Percentiles rank a stretch among this genome's conserved stretches.
These are phyloP conservation scores for Pythium sp. DNA, from an alignment of 352 stramenopile species.

Conservation along the genomic window DNA sequence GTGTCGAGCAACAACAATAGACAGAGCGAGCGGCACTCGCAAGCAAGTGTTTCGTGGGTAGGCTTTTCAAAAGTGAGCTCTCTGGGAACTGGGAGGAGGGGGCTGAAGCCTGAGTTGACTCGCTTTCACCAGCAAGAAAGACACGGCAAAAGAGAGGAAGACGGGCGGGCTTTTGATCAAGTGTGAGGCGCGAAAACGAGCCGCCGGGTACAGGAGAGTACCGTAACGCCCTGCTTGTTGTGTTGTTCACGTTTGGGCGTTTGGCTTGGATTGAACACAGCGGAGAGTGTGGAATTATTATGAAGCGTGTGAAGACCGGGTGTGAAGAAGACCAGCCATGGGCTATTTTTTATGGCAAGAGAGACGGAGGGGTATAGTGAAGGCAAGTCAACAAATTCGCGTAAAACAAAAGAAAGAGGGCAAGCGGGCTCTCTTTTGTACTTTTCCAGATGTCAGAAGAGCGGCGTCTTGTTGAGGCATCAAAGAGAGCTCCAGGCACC, in stretches of 20 bases:
- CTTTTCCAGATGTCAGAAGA: neutral
- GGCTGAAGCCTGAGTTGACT: neutral
- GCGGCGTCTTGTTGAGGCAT: neutral
- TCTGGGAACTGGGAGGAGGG: neutral
- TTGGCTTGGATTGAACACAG: neutral
- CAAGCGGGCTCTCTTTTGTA: neutral
- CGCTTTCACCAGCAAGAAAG: neutral
- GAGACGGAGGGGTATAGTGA: constrained; percentile 1
- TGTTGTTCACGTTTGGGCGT: neutral
- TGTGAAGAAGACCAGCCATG: neutral
- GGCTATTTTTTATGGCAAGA: neutral
- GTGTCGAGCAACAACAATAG: neutral
- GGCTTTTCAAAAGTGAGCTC: constrained; percentile 13
- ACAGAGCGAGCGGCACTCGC: neutral
- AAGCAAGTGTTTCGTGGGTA: constrained; percentile 10
- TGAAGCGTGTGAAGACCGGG: neutral
- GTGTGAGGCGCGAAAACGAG: neutral
- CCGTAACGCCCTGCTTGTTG: neutral
- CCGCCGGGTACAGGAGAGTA: neutral
- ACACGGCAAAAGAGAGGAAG: neutral
- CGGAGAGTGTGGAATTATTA: no score
- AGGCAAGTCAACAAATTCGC: neutral
- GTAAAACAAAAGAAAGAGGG: neutral
- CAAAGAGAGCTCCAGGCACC: neutral
- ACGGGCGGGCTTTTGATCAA: neutral